Evolutionary conservation across 208 protist genomes (phyloP).

Genomic region (Crithidia brevicula): DNA sequence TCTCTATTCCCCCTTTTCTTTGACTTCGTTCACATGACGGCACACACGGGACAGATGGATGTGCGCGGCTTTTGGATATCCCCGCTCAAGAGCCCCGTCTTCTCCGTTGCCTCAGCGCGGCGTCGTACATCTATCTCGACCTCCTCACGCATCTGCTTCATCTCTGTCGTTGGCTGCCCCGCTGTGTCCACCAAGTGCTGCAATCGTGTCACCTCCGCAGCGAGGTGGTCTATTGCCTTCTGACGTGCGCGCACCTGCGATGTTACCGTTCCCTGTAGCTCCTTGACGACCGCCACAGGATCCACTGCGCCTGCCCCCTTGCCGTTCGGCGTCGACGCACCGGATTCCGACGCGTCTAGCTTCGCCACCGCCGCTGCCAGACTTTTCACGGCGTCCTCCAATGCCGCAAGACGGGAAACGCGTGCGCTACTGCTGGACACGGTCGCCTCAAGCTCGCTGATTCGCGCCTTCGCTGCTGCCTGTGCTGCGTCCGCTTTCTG

Average conservation of each 20-base stretch:
- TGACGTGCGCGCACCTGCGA: not conserved
- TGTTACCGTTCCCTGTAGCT: not conserved
- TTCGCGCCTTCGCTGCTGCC: not conserved
- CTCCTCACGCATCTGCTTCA: not conserved
- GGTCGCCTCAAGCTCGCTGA: slow-evolving; percentile 5
- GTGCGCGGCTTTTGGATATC: not conserved
- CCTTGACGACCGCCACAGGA: not conserved
- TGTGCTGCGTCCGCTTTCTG: not conserved
- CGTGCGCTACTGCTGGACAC: not conserved
- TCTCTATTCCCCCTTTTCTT: too few relatives aligned
- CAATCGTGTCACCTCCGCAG: not conserved
- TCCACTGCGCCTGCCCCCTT: not conserved
- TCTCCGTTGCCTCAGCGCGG: slow-evolving; percentile 16
- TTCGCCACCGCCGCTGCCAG: not conserved
- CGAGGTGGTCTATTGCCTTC: not conserved
- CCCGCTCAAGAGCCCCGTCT: slow-evolving; percentile 18
- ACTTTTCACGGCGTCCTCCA: not conserved
- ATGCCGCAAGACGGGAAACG: not conserved
- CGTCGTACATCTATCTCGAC: slow-evolving; percentile 12
- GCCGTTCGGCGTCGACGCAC: not conserved
- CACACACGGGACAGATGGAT: slow-evolving; percentile 1
- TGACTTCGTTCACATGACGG: slow-evolving; percentile 15
- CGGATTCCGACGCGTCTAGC: too few relatives aligned
- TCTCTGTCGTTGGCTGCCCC: slow-evolving; percentile 1
- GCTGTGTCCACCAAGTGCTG: not conserved